phyloP scores from a whole-genome alignment of 176 grass and related monocot genomes.

The Aegilops speltoides region DNA sequence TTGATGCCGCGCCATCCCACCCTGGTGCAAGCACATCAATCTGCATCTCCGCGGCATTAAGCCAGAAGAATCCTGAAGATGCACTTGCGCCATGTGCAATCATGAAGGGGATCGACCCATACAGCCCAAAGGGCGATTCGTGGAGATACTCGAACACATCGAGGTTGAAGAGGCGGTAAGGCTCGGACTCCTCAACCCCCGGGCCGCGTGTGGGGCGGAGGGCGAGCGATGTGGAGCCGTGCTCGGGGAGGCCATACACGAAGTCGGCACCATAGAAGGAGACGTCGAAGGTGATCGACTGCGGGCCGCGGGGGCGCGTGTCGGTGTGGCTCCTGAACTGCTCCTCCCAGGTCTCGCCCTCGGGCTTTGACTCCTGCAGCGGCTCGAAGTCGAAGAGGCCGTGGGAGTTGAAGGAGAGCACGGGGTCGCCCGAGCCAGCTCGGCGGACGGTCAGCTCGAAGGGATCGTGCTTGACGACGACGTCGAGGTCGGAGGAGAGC shows the following conservation, averaged over 20 bases:
- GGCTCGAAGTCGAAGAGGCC: slow-evolving; percentile 96
- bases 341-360: slow-evolving; percentile 75
- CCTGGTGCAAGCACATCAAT: slow-evolving; percentile 92
- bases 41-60: slow-evolving; percentile 97
- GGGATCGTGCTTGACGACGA: slow-evolving; percentile 64
- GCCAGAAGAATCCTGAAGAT: slow-evolving; percentile 95
- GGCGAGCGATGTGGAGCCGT: slow-evolving; percentile 66
- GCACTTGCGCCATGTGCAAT: slow-evolving; percentile 58
- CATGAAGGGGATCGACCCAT: slow-evolving; percentile 96
- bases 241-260: slow-evolving; percentile 94
- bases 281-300: slow-evolving; percentile 88
- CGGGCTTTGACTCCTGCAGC: slow-evolving; percentile 52
- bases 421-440: slow-evolving; percentile 37
- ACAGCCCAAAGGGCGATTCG: slow-evolving; percentile 87
- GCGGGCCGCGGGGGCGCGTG: slow-evolving; percentile 70
- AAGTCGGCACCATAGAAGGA: slow-evolving; percentile 86
- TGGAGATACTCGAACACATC: slow-evolving; percentile 93
- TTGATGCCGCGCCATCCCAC: slow-evolving; percentile 45
- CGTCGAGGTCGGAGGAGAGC: slow-evolving; percentile 67
- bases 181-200: slow-evolving; percentile 76
- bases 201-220: slow-evolving; percentile 77
- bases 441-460: slow-evolving; percentile 69
- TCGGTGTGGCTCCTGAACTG: slow-evolving; percentile 89
- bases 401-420: slow-evolving; percentile 87
- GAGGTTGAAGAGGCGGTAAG: slow-evolving; percentile 92